A percentile compares a stretch with the other conserved stretches of the same genome.
Evolutionary conservation across 139 green algal species (phyloP).

Genomic region (Monoraphidium neglectum): DNA sequence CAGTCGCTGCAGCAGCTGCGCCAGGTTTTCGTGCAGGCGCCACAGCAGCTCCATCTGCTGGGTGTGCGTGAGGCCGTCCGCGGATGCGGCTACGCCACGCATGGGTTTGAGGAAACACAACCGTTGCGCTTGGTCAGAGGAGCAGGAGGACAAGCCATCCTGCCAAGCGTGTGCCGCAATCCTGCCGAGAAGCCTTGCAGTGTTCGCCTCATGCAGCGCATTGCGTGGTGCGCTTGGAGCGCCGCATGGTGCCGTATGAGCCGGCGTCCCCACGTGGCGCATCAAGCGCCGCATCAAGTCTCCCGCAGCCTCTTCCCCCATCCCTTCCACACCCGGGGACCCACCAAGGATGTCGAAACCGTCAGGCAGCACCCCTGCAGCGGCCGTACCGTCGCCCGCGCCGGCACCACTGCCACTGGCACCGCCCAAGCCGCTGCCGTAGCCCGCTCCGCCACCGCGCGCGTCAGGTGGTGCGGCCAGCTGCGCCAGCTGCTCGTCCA

Average conservation of each 20-base stretch:
- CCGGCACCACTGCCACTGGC: neutral
- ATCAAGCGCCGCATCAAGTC: neutral
- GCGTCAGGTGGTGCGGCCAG: slow-evolving; percentile 7
- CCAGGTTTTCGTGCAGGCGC: slow-evolving; percentile 50
- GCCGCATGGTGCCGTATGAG: neutral
- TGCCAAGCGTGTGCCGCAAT: neutral
- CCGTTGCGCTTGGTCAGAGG: neutral
- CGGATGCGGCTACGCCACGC: slow-evolving; percentile 32
- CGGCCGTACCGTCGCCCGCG: neutral
- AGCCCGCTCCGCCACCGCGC: slow-evolving; percentile 1
- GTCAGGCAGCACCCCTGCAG: slow-evolving; percentile 8
- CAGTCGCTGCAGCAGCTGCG: slow-evolving; percentile 15
- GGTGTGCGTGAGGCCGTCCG: too few species aligned
- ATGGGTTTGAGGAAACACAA: slow-evolving; percentile 34
- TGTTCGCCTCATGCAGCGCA: neutral
- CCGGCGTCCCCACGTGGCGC: neutral
- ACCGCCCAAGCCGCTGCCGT: slow-evolving; percentile 10
- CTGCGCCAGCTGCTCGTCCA: slow-evolving; percentile 46
- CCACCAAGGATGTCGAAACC: slow-evolving; percentile 9
- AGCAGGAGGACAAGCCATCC: neutral
- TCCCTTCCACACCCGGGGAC: neutral
- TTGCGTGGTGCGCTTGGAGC: neutral
- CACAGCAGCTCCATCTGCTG: slow-evolving; percentile 60
- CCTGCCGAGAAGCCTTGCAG: neutral
- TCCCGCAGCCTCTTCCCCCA: neutral